These are phyloP conservation scores for Trichomonas gallinae DNA, from an alignment of 208 protist species.

Conservation along the genomic window DNA sequence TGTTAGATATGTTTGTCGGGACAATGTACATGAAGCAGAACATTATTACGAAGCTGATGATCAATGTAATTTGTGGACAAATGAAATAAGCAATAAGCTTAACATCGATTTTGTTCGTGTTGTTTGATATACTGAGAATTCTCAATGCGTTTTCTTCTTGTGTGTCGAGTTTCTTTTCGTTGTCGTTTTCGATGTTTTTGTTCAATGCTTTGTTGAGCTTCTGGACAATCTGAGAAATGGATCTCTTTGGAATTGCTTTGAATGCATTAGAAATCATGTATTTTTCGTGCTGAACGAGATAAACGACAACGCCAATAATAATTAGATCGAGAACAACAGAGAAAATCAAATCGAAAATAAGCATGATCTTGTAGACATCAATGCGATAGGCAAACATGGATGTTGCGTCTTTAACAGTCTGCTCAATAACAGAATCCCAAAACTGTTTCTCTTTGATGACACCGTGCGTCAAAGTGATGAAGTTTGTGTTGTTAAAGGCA, in stretches of 20 bases:
- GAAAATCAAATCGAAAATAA: background rate
- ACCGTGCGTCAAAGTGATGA: background rate
- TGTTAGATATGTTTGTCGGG: background rate
- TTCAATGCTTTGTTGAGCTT: background rate
- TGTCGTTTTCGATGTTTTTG: background rate
- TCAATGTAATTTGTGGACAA: background rate
- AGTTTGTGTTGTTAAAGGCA: background rate
- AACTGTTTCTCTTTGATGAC: background rate
- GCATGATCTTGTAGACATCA: background rate
- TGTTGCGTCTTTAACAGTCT: background rate
- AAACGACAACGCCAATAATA: background rate
- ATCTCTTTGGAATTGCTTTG: background rate
- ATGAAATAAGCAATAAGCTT: background rate
- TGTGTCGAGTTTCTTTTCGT: background rate
- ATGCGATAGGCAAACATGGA: background rate
- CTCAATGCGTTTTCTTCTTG: conserved; percentile 4
- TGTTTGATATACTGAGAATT: background rate
- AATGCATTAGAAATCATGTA: background rate
- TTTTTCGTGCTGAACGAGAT: background rate
- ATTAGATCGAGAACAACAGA: background rate
- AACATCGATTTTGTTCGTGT: background rate
- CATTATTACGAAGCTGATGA: background rate
- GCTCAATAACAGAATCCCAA: background rate
- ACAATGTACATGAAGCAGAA: background rate
- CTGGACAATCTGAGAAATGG: background rate